Conservation (phyloP, 116 monocot species). For the Dioscorea cayenensis region DNA sequence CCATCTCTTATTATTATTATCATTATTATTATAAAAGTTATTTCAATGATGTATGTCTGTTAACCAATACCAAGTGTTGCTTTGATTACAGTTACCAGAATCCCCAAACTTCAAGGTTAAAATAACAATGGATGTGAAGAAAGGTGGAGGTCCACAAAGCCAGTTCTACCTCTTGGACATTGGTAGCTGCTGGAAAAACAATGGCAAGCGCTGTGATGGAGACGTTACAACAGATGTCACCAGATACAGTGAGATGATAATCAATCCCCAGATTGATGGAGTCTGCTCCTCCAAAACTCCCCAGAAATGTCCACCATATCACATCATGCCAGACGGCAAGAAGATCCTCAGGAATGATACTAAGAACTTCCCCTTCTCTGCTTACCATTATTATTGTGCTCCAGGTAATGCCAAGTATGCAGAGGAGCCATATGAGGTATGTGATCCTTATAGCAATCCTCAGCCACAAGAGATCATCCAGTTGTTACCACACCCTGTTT, state of each 20-base stretch:
- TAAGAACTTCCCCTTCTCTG: conserved; percentile 41
- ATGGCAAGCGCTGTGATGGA: conserved; percentile 70
- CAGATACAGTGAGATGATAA: conserved; percentile 91
- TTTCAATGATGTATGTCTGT: too few relatives aligned
- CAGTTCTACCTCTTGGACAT: conserved; percentile 98
- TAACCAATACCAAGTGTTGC: background rate
- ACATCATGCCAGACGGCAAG: conserved; percentile 64
- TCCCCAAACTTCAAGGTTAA: conserved; percentile 78
- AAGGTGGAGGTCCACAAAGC: conserved; percentile 62
- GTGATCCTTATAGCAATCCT: conserved; percentile 79
- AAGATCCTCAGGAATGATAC: conserved; percentile 45
- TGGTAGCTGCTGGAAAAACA: conserved; percentile 95
- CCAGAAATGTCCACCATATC: conserved; percentile 61
- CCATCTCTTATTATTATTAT: too few relatives aligned
- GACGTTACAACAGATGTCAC: conserved; percentile 76
- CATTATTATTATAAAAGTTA: too few relatives aligned
- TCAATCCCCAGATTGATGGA: conserved; percentile 47
- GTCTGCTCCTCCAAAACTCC: conserved; percentile 46
- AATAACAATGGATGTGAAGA: conserved; percentile 43
- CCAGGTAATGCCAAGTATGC: conserved; percentile 59
- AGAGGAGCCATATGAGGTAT: conserved; percentile 60
- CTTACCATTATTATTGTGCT: conserved; percentile 74
- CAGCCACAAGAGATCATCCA: conserved; percentile 86
- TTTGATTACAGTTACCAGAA: conserved; percentile 41
- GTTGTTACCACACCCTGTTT: conserved; percentile 71